Base-by-base conservation (phyloP, 2,329 filamentous ascomycete species). In the Orbilia brochopaga region DNA sequence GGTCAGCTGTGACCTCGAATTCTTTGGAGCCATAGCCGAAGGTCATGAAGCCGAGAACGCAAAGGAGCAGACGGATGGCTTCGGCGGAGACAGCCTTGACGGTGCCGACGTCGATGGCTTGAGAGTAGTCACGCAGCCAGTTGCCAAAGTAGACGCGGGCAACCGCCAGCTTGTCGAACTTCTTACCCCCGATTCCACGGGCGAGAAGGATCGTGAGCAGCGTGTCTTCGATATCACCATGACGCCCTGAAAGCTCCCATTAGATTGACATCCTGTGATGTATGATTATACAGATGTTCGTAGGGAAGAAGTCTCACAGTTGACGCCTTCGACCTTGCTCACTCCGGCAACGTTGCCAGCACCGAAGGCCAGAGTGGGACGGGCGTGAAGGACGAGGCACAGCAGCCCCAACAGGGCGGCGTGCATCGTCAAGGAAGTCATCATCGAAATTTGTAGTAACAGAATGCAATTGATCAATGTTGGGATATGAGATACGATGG, bases 61-160 rank as follows among this genome's bases (percentile, higher is more conserved):
- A 96, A 62, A 97, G 86, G 13, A 96, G 83, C 54, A 97, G 89
- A 35, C 92, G 88, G 78, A 97, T 96, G 67, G 92, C 92, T 80
- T 96, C 91, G 57, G 91, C 89, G 63, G 90, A 93, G 74, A 97
- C 92, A 76, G 88, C 86, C 82, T 96, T 96, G 81, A 96, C 86
- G 2, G 91, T 95, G 73, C 91, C 92, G 55, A 96, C 90, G 79
- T 97, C 92, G 76, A 96, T 90, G 73, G 92, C 92, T 80, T 97
- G 92, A 59, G 90, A 94, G 81, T 97, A 97, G 80, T 97, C 92
- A 63, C 87, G 86, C 35, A 96, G 86, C 92, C 92, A 96, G 82
- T 96, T 97, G 74, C 92, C 92, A 82, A 97, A 97, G 82, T 97
- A 97, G 74, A 95, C 90, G 73, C 92, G 87, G 74, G 92, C 90